Base-by-base conservation (phyloP, 2,329 filamentous ascomycete genomes). In the Cordyceps farinosa region DNA sequence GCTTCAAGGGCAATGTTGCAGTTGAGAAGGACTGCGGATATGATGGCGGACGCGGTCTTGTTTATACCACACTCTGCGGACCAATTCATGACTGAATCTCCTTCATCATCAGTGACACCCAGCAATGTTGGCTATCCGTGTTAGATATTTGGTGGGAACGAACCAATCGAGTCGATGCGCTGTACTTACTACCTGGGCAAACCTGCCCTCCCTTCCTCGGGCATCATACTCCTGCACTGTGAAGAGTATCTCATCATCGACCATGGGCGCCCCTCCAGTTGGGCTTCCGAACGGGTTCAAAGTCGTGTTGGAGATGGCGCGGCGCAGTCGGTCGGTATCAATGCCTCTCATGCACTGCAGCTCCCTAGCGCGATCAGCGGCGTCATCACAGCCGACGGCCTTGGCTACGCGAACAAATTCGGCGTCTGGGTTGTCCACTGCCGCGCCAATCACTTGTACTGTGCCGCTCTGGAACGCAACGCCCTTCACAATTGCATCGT, bases 381-480 rank as follows among this genome's bases (percentile, higher is more conserved):
- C 34, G 30, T 56, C 30, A n/a, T 40, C 42, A 42, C 62, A 64
- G 27, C 48, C 62, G 15, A 60, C 47, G 8, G 34, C 32, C 29
- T 34, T 47, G 22, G 62, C 55, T 6, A 61, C 56, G 17, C 62
- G 62, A 3, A 61, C 55, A 36, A 61, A 64, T 57, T 64, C 62
- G 27, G 44, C 27, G 51, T 64, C 62, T 7, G 34, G 45, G 29
- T 52, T 42, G 22, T 29, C 11, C 9, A 30, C 38, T 22, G 57
- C 36, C 34, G 57, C 48, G 34, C 45, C 45, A 38, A 61, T 55
- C 13, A 64, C 40, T 44, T 64, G 57, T 3, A 61, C 57, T 2
- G 57, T 54, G 30, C 62, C 62, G 32, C 62, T 64, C 50, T 64
- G 57, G 11, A 64, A 50, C 27, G 50, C 44, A 17, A 61, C n/a